Conservation (phyloP, 2,329 filamentous ascomycete genomes). For the Cytospora paraplurivora region DNA sequence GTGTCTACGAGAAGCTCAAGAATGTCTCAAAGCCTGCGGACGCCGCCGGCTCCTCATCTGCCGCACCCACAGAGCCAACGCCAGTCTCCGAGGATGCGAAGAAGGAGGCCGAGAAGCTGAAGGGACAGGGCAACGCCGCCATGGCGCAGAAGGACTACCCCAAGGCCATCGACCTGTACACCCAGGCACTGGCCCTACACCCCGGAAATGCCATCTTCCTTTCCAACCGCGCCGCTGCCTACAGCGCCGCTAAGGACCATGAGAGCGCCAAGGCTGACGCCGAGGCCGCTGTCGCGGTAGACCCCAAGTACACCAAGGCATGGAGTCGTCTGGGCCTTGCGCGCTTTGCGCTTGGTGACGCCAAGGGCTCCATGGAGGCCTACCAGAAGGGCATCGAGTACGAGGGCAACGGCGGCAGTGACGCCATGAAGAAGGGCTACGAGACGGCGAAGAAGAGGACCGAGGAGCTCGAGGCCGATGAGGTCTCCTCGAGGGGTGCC, state of each 20-base stretch:
- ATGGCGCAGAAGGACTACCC: constrained; percentile 94
- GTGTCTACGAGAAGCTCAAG: constrained; percentile 94
- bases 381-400: constrained; percentile 91
- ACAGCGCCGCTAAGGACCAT: constrained; percentile 83
- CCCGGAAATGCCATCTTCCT: constrained; percentile 94
- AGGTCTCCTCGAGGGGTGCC: constrained; percentile 42
- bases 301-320: constrained; percentile 94
- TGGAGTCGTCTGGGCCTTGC: constrained; percentile 94
- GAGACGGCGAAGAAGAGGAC: constrained; percentile 90
- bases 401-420: constrained; percentile 90
- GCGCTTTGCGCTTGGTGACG: constrained; percentile 87
- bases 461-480: constrained; percentile 70
- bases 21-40: constrained; percentile 46
- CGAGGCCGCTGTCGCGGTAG: constrained; percentile 83
- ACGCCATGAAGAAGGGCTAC: constrained; percentile 95
- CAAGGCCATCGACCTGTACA: constrained; percentile 82
- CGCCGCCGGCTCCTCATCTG: constrained; percentile 44
- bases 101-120: constrained; percentile 83
- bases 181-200: constrained; percentile 77
- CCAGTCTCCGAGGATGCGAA: constrained; percentile 59
- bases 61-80: constrained; percentile 45
- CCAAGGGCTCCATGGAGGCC: constrained; percentile 89
- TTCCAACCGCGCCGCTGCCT: constrained; percentile 93
- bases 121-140: constrained; percentile 87
- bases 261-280: constrained; percentile 83